Evolutionary conservation across 2,329 filamentous ascomycete genomes (phyloP).

Genomic region (Colletotrichum eleusines): DNA sequence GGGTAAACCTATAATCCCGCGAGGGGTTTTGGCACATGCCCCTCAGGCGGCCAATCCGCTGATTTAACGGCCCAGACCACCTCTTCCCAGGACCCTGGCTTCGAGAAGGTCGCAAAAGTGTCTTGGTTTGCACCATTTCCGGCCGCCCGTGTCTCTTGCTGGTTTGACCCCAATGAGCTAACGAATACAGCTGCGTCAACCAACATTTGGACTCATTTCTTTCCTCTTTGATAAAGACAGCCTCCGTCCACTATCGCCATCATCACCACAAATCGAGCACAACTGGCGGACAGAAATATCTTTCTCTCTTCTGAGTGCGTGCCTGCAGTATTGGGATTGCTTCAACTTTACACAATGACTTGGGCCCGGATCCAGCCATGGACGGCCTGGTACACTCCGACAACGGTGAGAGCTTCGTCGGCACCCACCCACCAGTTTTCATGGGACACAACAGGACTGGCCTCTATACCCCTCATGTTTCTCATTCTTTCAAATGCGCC

Average conservation of each 20-base stretch:
- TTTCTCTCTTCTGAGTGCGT: neutral
- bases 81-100: slow-evolving; percentile 29
- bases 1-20: slow-evolving; percentile 13
- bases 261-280: neutral
- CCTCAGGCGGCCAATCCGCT: slow-evolving; percentile 30
- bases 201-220: neutral
- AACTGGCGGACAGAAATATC: neutral
- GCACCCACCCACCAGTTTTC: neutral
- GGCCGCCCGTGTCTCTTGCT: neutral
- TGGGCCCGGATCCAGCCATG: neutral
- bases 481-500: neutral
- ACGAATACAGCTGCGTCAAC: neutral
- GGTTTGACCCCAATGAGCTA: neutral
- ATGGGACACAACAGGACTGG: neutral
- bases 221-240: neutral
- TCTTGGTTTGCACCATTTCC: slow-evolving; percentile 23
- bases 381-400: too few species aligned
- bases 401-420: neutral
- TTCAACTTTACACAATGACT: neutral
- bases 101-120: slow-evolving; percentile 39
- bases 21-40: slow-evolving; percentile 22
- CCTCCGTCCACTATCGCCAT: neutral
- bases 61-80: slow-evolving; percentile 32
- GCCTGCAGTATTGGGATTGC: neutral
- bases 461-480: neutral